phyloP scores from a whole-genome alignment of 2,329 filamentous ascomycete species.

The Diaporthe velutina region DNA sequence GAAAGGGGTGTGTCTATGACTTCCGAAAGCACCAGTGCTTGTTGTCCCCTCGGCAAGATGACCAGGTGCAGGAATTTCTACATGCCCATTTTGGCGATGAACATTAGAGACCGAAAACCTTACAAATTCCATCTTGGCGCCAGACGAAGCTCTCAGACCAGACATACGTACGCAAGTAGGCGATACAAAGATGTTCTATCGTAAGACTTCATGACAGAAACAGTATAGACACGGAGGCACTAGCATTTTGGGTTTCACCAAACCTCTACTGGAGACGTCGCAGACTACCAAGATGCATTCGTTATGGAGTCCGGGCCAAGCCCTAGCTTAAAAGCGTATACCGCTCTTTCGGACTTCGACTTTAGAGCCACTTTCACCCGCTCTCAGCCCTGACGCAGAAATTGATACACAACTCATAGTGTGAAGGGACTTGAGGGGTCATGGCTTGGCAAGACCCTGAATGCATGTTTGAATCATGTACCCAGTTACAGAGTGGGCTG shows the following conservation, averaged over 20 bases:
- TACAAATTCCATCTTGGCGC: too few species aligned
- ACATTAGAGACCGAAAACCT: neutral
- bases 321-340: neutral
- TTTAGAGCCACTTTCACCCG: neutral
- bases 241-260: neutral
- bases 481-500: neutral
- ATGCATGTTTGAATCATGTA: neutral
- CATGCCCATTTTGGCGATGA: neutral
- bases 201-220: neutral
- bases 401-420: neutral
- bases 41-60: neutral
- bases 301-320: neutral
- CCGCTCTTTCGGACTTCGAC: neutral
- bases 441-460: neutral
- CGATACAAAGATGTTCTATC: neutral
- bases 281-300: neutral
- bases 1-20: neutral
- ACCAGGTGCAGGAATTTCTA: neutral
- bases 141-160: neutral
- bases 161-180: neutral
- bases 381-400: neutral
- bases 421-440: neutral
- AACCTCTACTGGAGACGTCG: neutral
- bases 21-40: neutral
- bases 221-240: neutral